These are phyloP conservation scores for Fraxinus velutina DNA, from an alignment of 305 asterid species.

Conservation along the genomic window DNA sequence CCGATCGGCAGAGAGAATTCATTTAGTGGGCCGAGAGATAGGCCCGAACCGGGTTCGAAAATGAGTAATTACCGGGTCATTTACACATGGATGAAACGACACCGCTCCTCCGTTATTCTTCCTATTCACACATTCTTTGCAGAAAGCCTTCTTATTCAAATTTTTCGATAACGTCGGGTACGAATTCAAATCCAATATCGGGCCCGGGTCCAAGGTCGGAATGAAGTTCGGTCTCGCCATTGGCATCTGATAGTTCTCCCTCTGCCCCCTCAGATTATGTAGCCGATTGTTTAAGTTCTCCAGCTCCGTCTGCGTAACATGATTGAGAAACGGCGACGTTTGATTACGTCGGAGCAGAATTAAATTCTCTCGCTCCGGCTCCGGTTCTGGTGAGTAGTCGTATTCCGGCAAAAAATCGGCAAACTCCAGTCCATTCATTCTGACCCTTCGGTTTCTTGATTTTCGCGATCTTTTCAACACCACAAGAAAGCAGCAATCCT, in stretches of 20 bases:
- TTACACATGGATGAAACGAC: constrained; percentile 63
- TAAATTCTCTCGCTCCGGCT: constrained; percentile 22
- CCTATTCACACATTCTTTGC: constrained; percentile 47
- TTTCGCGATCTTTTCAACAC: constrained; percentile 69
- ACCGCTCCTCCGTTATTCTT: constrained; percentile 22
- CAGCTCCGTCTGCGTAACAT: constrained; percentile 24
- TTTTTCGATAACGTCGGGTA: constrained; percentile 30
- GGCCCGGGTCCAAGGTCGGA: constrained; percentile 12
- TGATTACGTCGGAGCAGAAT: constrained; percentile 41
- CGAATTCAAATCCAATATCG: constrained; percentile 13
- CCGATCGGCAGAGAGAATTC: background rate
- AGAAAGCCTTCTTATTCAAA: constrained; percentile 21
- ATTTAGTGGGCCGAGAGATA: constrained; percentile 36
- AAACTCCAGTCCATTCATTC: constrained; percentile 28
- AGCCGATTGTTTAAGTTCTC: constrained; percentile 39
- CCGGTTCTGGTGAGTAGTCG: constrained; percentile 11
- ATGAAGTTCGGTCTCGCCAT: constrained; percentile 23
- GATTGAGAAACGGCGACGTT: constrained; percentile 27
- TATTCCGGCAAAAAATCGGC: constrained; percentile 23
- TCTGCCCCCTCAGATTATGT: constrained; percentile 40
- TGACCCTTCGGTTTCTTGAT: constrained; percentile 46
- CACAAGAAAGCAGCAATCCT: constrained; percentile 59
- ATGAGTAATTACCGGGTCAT: constrained; percentile 44
- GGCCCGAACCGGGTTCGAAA: constrained; percentile 47
- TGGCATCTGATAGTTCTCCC: constrained; percentile 39